phyloP scores from a whole-genome alignment of 129 eudicot genomes.

The Apium graveolens region DNA sequence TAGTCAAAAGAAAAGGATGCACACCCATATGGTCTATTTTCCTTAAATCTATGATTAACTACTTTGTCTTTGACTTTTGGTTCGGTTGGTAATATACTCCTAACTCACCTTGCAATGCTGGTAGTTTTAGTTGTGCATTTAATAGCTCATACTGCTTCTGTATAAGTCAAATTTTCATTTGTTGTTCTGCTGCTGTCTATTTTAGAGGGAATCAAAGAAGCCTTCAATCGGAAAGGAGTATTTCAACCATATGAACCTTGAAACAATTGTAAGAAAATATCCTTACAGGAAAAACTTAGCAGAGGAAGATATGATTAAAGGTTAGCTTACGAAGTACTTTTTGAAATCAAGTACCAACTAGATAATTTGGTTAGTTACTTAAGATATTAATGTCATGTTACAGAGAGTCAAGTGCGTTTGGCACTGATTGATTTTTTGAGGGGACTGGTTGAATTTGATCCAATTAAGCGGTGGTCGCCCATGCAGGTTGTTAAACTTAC shows the following conservation, averaged over 20 bases:
- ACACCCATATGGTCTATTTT: neutral
- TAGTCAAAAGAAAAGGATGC: neutral
- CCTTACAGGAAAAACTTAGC: constrained; percentile 75
- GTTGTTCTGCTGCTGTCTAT: constrained; percentile 12
- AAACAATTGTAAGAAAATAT: constrained; percentile 69
- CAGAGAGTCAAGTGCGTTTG: constrained; percentile 79
- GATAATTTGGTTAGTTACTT: neutral
- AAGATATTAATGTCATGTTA: constrained; percentile 10
- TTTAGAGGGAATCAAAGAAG: constrained; percentile 74
- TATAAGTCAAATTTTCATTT: neutral
- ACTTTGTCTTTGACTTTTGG: neutral
- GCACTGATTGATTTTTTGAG: constrained; percentile 90
- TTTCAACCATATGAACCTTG: constrained; percentile 79
- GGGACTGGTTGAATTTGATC: constrained; percentile 97
- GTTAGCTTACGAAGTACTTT: constrained; percentile 25
- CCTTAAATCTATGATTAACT: neutral
- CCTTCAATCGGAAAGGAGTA: constrained; percentile 91
- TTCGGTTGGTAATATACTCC: neutral
- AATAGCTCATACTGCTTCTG: neutral
- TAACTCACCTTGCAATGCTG: neutral
- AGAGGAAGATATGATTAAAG: constrained; percentile 69
- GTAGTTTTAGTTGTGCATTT: neutral
- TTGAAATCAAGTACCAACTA: neutral
- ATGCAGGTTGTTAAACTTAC: constrained; percentile 54
- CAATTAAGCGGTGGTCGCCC: constrained; percentile 97